These are phyloP conservation scores for Coffea canephora DNA, from an alignment of 257 asterid genomes.

Conservation along the genomic window DNA sequence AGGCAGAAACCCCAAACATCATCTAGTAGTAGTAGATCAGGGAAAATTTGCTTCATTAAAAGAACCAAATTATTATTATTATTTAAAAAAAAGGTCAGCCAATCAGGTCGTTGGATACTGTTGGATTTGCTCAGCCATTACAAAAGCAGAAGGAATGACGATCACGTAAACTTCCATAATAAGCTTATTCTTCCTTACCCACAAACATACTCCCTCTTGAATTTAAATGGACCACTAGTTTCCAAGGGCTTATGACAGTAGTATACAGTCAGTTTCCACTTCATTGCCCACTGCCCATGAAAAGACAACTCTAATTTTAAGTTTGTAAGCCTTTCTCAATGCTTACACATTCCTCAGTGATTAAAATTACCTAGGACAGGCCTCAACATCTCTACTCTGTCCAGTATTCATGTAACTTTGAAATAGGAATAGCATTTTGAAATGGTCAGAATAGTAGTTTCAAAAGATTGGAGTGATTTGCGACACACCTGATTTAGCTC, in stretches of 20 bases:
- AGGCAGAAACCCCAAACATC: neutral
- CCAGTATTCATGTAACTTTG: neutral
- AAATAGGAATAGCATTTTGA: neutral
- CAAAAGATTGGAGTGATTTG: neutral
- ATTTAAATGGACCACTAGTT: neutral
- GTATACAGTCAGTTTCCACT: too few species aligned
- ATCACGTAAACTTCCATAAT: neutral
- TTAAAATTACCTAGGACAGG: constrained; percentile 2
- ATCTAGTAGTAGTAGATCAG: neutral
- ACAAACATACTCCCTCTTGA: neutral
- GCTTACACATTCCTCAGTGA: neutral
- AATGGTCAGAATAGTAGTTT: neutral
- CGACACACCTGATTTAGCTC: constrained; percentile 80
- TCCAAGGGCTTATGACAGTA: neutral
- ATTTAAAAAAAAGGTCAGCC: neutral
- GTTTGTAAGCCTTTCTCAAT: neutral
- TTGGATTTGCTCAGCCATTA: neutral
- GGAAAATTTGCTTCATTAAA: neutral
- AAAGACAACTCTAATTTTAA: neutral
- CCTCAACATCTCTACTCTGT: neutral
- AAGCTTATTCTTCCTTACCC: neutral
- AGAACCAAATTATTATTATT: too few species aligned
- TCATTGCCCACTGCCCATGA: neutral
- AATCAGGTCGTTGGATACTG: neutral
- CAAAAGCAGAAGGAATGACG: neutral